A percentile compares a stretch with the other conserved stretches of the same genome.
Evolutionary conservation across 139 green algal species (phyloP).

Genomic region (Bryopsis sp.): DNA sequence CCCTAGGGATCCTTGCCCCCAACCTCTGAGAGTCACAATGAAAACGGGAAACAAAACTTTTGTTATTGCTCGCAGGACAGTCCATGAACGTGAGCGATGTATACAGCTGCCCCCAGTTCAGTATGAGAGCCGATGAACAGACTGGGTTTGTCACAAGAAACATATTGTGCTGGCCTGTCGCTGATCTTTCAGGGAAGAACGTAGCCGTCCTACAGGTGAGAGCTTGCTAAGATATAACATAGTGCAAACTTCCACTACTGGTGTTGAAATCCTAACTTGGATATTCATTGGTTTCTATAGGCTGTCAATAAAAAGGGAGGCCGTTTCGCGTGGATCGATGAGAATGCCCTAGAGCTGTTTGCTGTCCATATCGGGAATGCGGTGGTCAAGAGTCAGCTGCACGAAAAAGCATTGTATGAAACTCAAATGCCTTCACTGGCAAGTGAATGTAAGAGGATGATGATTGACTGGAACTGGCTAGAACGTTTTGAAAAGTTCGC

Average conservation of each 20-base stretch:
- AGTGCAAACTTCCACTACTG: background rate
- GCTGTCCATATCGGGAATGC: conserved; percentile 54
- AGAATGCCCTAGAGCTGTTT: conserved; percentile 48
- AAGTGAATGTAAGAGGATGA: no score
- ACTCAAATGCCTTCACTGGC: no score
- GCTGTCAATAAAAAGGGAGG: conserved; percentile 51
- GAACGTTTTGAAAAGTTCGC: no score
- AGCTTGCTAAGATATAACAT: background rate
- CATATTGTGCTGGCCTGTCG: conserved; percentile 50
- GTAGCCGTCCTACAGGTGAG: conserved; percentile 57
- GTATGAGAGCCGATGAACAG: conserved; percentile 35
- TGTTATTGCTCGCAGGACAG: conserved; percentile 22
- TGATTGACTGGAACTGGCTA: no score
- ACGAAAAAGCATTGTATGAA: conserved; percentile 33
- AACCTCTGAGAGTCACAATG: no score
- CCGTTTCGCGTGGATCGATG: conserved; percentile 41
- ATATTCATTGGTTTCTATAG: conserved; percentile 27
- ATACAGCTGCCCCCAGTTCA: conserved; percentile 49
- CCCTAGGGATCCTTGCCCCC: no score
- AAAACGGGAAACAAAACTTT: no score
- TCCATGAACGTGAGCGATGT: conserved; percentile 53
- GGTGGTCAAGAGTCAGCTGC: conserved; percentile 43
- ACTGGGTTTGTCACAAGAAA: conserved; percentile 44
- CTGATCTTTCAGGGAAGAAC: conserved; percentile 41
- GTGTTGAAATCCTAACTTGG: background rate